A percentile compares a stretch with the other conserved stretches of the same genome.
Evolutionary conservation across 306 rosid genomes (phyloP).

Genomic region (Carpinus viminea): DNA sequence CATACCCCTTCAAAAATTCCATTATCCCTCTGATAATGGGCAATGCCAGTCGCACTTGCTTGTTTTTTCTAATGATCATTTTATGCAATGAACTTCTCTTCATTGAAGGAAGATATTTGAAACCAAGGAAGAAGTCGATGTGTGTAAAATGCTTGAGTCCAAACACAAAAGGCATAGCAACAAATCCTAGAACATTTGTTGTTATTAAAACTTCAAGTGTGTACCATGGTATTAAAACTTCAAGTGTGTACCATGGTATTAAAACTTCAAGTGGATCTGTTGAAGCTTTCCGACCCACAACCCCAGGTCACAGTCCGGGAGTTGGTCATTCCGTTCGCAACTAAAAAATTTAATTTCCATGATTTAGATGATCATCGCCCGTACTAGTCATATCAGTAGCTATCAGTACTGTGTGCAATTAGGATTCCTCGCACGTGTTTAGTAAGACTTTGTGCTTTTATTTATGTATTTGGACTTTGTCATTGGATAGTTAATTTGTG

Average conservation of each 20-base stretch:
- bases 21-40: conserved; percentile 43
- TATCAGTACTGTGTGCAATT: background rate
- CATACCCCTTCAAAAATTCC: background rate
- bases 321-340: conserved; percentile 65
- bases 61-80: conserved; percentile 44
- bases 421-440: background rate
- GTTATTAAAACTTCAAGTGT: conserved; percentile 22
- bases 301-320: conserved; percentile 81
- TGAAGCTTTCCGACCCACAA: conserved; percentile 68
- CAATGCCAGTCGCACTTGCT: conserved; percentile 32
- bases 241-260: background rate
- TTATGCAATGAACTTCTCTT: conserved; percentile 44
- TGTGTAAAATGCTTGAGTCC: conserved; percentile 1
- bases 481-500: too few species aligned
- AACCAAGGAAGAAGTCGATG: conserved; percentile 28
- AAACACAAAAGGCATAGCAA: conserved; percentile 14
- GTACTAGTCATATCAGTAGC: background rate
- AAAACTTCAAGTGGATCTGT: conserved; percentile 34
- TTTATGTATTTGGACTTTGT: too few species aligned
- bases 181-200: background rate
- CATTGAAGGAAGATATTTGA: conserved; percentile 56
- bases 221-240: conserved; percentile 13
- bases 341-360: conserved; percentile 14
- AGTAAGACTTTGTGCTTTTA: background rate
- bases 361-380: background rate